phyloP scores from a whole-genome alignment of 2,329 filamentous ascomycete species.

The Ceratocystis alfenasii region DNA sequence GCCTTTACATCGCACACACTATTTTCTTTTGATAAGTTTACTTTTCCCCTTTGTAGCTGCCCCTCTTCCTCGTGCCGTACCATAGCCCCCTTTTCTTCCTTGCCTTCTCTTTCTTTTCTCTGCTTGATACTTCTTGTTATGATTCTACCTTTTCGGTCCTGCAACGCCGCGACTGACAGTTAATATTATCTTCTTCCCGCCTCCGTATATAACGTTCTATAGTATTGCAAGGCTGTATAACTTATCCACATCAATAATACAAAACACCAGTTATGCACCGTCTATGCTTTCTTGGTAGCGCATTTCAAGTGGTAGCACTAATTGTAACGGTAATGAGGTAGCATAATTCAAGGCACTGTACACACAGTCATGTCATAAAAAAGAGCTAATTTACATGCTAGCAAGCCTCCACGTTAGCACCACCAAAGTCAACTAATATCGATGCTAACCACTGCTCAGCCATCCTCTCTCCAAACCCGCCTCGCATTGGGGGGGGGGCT shows the following conservation, averaged over 20 bases:
- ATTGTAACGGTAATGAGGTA: background rate
- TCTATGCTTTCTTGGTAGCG: too few species aligned
- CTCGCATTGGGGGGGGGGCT: background rate
- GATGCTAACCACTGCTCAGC: too few species aligned
- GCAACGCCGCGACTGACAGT: too few species aligned
- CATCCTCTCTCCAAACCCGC: background rate
- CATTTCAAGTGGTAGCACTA: background rate
- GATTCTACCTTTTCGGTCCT: background rate
- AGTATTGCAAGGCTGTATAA: background rate
- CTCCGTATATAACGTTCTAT: background rate
- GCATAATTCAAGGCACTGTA: background rate
- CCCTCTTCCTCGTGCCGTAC: too few species aligned
- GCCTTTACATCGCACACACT: too few species aligned
- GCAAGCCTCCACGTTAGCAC: background rate
- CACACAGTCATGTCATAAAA: background rate
- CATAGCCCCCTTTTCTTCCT: background rate
- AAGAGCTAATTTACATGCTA: background rate
- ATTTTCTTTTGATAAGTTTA: too few species aligned
- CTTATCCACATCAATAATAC: background rate
- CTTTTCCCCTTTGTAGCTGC: too few species aligned
- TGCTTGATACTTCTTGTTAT: background rate
- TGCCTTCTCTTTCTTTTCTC: background rate
- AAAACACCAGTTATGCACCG: constrained; percentile 3
- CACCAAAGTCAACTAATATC: background rate
- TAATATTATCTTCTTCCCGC: background rate